Evolutionary conservation across 495 filamentous ascomycete genomes (phyloP), one percentile per base, ranked within the genome.

Genomic region (Hypoxylon lienhwacheense): DNA sequence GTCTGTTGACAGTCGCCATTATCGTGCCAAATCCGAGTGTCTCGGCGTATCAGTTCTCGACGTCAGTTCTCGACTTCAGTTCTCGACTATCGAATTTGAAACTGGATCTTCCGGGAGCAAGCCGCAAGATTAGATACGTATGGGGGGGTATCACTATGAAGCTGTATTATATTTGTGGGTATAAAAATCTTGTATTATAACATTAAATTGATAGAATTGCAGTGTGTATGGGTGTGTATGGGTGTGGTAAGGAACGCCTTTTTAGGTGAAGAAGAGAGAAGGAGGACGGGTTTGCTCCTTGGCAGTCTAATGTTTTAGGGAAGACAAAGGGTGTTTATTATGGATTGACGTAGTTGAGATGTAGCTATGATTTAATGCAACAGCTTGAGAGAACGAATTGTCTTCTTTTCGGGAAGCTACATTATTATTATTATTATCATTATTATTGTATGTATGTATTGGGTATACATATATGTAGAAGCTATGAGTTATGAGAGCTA

Each of bases 1-100:
- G 86, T 59, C 73, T 81, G 65, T 90, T 89, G 58, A 89, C 84
- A 56, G 67, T 68, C 7, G 65, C 61, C 65, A 68, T 70, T 34
- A 15, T 57, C 33, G 20, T 43, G 31, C 21, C 24, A 4, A 26
- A 15, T 5, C 12, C 3, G 10, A 7, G 32, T 14, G 4, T 35
- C 20, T 17, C 35, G 31, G 42, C 55, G 47, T 41, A 20, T 41
- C 22, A 15, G n/a, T 41, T 55, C 51, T 51, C 26, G 20, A 50
- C 47, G 51, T 55, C 4, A 34, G 24, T 29, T 52, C 28, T 31
- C 25, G 29, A 8, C 28, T n/a, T 33, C 2, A 10, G n/a, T 28
- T n/a, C 17, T 28, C 7, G 39, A 51, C 29, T 3, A 20, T 16
- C n/a, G n/a, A n/a, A n/a, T n/a, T n/a, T n/a, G n/a, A n/a, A n/a